Percentiles rank a stretch among this genome's conserved stretches.
phyloP scores from a whole-genome alignment of 225 moss, liverwort and hornwort genomes.

The Thuidium tamariscinum region DNA sequence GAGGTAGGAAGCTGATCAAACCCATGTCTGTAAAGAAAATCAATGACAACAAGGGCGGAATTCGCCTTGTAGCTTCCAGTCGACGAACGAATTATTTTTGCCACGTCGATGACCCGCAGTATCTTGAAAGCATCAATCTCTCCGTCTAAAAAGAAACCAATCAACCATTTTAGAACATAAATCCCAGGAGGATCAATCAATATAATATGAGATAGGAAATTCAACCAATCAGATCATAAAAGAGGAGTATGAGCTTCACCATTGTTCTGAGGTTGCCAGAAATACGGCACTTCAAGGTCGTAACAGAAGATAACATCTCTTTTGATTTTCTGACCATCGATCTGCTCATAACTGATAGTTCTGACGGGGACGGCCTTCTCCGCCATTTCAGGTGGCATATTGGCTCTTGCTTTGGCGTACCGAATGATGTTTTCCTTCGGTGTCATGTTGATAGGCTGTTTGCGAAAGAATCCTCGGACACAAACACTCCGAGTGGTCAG shows the following conservation, averaged over 20 bases:
- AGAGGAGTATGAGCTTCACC: neutral
- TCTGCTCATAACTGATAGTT: conserved; percentile 35
- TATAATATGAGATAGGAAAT: neutral
- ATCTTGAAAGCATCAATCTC: conserved; percentile 44
- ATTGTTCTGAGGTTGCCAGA: conserved; percentile 43
- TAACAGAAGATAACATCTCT: conserved; percentile 41
- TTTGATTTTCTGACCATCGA: conserved; percentile 17
- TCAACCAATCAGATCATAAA: neutral
- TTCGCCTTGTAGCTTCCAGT: conserved; percentile 36
- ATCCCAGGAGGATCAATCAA: neutral
- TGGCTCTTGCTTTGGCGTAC: conserved; percentile 22
- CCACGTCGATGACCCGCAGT: conserved; percentile 25
- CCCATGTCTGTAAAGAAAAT: conserved; percentile 52
- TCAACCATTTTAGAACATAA: neutral
- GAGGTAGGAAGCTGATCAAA: neutral
- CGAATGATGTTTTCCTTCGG: conserved; percentile 39
- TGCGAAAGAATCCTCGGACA: neutral
- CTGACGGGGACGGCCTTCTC: conserved; percentile 35
- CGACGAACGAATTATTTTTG: conserved; percentile 31
- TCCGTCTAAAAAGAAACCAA: conserved; percentile 13
- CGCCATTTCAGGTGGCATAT: conserved; percentile 23
- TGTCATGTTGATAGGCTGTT: conserved; percentile 34
- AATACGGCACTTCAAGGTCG: conserved; percentile 40
- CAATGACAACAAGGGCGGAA: conserved; percentile 41
- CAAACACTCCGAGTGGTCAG: neutral